These are phyloP conservation scores for Setomelanomma holmii DNA, from an alignment of 2,329 filamentous ascomycete species.

Conservation along the genomic window DNA sequence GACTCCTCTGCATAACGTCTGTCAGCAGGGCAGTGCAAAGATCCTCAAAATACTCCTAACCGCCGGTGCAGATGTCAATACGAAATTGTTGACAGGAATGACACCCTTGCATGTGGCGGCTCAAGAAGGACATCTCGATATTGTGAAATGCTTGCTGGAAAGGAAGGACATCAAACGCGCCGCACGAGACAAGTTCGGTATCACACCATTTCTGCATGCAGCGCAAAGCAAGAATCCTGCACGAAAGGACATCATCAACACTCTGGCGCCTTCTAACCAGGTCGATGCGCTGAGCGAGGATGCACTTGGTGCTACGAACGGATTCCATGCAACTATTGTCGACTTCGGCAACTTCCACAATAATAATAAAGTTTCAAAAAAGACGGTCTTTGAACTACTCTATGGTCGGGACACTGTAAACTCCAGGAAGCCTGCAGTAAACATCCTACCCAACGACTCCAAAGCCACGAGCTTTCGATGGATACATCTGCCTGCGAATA, in stretches of 20 bases:
- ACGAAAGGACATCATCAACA: conserved; percentile 51
- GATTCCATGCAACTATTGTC: conserved; percentile 49
- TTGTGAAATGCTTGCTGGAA: conserved; percentile 48
- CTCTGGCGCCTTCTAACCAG: conserved; percentile 51
- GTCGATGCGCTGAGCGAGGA: conserved; percentile 46
- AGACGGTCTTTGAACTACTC: conserved; percentile 45
- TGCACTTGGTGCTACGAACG: conserved; percentile 44
- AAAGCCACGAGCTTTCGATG: conserved; percentile 53
- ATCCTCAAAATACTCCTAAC: conserved; percentile 39
- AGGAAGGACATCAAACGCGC: conserved; percentile 45
- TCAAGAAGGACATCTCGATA: conserved; percentile 41
- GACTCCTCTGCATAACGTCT: conserved; percentile 46
- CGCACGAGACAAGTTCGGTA: conserved; percentile 53
- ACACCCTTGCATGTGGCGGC: conserved; percentile 50
- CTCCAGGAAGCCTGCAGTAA: conserved; percentile 42
- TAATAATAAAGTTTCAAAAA: conserved; percentile 41
- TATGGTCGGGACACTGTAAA: conserved; percentile 45
- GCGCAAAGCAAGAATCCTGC: conserved; percentile 44
- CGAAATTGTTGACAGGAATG: conserved; percentile 41
- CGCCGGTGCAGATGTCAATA: conserved; percentile 44
- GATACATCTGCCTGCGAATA: conserved; percentile 57
- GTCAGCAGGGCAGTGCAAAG: conserved; percentile 40
- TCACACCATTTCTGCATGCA: conserved; percentile 53
- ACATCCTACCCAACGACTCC: conserved; percentile 49
- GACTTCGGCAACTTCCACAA: conserved; percentile 49